Percentiles rank a stretch among this genome's conserved stretches.
These are phyloP conservation scores for Physcomitrellopsis africana DNA, from an alignment of 225 moss, liverwort and hornwort genomes.

Conservation along the genomic window DNA sequence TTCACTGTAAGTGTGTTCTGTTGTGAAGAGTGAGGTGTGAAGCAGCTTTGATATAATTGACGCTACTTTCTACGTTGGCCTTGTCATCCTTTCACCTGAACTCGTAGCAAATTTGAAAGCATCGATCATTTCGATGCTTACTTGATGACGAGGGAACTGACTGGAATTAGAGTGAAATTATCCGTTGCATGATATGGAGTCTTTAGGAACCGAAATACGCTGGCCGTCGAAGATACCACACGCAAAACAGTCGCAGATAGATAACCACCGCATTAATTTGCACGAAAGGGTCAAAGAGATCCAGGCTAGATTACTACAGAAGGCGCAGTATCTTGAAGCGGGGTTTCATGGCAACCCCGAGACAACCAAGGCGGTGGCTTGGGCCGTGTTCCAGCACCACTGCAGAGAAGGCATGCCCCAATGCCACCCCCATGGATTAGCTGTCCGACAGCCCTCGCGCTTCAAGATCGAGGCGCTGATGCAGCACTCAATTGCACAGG, in stretches of 20 bases:
- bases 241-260: constrained; percentile 29
- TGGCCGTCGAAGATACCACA: constrained; percentile 38
- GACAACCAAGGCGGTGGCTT: constrained; percentile 58
- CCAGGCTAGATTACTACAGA: constrained; percentile 37
- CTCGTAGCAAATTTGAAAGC: no score
- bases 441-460: constrained; percentile 37
- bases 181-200: constrained; percentile 23
- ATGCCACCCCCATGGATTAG: constrained; percentile 13
- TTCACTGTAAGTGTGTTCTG: no score
- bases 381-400: constrained; percentile 62
- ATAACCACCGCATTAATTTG: constrained; percentile 41
- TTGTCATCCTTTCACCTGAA: no score
- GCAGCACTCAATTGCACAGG: constrained; percentile 40
- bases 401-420: constrained; percentile 36
- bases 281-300: constrained; percentile 27
- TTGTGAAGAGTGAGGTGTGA: no score
- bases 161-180: background rate
- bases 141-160: constrained; percentile 17
- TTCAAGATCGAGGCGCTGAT: constrained; percentile 68
- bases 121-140: no score
- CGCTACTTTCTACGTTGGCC: no score
- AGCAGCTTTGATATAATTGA: no score
- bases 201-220: constrained; percentile 34
- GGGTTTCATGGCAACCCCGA: constrained; percentile 21
- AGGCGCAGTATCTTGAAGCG: constrained; percentile 18